Evolutionary conservation across 306 rosid genomes (phyloP).

Genomic region (Quercus mongolica): DNA sequence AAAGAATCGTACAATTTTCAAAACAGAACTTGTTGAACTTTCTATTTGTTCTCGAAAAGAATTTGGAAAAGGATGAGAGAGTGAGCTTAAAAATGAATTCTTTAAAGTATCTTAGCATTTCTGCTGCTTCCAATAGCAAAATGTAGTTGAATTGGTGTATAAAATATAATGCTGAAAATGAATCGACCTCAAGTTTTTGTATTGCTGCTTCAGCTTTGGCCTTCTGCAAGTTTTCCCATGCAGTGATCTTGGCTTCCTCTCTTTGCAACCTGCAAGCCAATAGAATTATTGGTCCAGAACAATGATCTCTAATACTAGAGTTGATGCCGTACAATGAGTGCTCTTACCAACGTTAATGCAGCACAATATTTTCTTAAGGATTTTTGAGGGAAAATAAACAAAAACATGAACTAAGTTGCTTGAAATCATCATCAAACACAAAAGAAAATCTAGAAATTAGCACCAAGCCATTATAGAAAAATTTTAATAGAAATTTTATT

Average conservation of each 20-base stretch:
- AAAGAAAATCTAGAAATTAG: no score
- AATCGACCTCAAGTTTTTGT: conserved; percentile 73
- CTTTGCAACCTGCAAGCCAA: conserved; percentile 51
- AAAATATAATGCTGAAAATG: not conserved
- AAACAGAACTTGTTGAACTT: not conserved
- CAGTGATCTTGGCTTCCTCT: conserved; percentile 82
- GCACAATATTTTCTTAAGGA: no score
- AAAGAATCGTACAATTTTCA: not conserved
- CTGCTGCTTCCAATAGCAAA: not conserved
- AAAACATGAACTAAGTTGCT: no score
- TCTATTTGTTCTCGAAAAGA: not conserved
- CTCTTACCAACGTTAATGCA: no score
- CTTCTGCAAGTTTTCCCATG: conserved; percentile 89
- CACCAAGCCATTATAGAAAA: no score
- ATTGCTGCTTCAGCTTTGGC: conserved; percentile 90
- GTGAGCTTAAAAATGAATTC: not conserved
- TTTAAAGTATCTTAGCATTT: not conserved
- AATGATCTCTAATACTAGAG: no score
- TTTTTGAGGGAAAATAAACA: no score
- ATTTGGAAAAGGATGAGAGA: not conserved
- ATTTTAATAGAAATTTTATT: no score
- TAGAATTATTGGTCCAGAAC: not conserved
- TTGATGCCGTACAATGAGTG: no score
- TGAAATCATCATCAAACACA: no score
- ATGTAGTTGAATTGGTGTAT: not conserved